Percentiles rank a stretch among this genome's conserved stretches.
These are phyloP conservation scores for Globisporangium polare DNA, from an alignment of 352 stramenopile species.

Conservation along the genomic window DNA sequence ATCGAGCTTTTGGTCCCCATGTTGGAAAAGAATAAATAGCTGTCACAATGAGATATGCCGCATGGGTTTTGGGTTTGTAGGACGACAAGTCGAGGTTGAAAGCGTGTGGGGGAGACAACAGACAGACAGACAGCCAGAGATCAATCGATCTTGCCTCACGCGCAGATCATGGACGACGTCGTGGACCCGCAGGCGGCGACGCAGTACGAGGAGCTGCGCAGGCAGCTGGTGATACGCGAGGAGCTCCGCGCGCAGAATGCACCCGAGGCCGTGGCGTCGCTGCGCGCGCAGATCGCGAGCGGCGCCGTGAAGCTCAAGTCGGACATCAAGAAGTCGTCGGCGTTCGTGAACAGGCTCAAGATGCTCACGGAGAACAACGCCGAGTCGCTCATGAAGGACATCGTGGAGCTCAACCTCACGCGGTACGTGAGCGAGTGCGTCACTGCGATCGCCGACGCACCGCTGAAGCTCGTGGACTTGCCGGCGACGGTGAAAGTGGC, in stretches of 20 bases:
- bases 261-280: constrained; percentile 30
- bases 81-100: no score
- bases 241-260: constrained; percentile 62
- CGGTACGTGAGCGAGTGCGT: constrained; percentile 96
- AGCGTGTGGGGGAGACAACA: no score
- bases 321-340: constrained; percentile 98
- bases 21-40: no score
- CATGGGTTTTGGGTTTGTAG: no score
- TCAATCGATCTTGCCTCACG: no score
- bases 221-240: constrained; percentile 23
- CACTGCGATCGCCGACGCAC: constrained; percentile 78
- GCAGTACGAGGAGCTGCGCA: constrained; percentile 48
- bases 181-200: constrained; percentile 17
- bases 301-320: constrained; percentile 93
- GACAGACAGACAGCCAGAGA: no score
- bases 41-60: no score
- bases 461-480: constrained; percentile 86
- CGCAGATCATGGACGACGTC: constrained; percentile 5
- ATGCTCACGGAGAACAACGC: constrained; percentile 68
- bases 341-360: constrained; percentile 97
- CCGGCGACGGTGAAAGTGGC: constrained; percentile 80
- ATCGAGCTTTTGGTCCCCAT: no score
- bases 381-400: constrained; percentile 80
- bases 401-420: constrained; percentile 91
- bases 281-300: constrained; percentile 77